A percentile compares a stretch with the other conserved stretches of the same genome.
phyloP scores from a whole-genome alignment of 2,329 filamentous ascomycete species.

The Aspergillus sp. region DNA sequence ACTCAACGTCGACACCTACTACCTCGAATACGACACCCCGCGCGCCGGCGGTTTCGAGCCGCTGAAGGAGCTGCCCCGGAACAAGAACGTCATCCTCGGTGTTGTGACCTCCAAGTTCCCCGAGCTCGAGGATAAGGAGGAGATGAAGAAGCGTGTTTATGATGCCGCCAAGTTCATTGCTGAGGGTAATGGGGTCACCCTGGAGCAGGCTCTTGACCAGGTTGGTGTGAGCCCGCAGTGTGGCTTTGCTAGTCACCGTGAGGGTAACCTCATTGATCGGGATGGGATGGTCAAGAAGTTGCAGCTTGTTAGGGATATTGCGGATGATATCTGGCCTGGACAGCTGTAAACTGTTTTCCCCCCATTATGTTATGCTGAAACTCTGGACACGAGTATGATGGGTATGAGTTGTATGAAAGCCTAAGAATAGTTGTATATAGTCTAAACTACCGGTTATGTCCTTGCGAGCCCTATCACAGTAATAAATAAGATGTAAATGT shows the following conservation, averaged over 20 bases:
- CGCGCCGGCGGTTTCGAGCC: slow-evolving; percentile 67
- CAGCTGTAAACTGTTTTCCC: slow-evolving; percentile 39
- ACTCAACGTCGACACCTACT: slow-evolving; percentile 65
- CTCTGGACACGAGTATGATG: neutral
- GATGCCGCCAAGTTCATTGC: slow-evolving; percentile 68
- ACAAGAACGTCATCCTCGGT: slow-evolving; percentile 65
- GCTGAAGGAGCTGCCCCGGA: slow-evolving; percentile 58
- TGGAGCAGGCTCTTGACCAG: slow-evolving; percentile 67
- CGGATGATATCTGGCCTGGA: slow-evolving; percentile 69
- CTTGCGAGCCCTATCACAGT: neutral
- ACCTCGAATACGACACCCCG: slow-evolving; percentile 68
- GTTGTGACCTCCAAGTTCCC: slow-evolving; percentile 64
- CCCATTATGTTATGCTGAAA: neutral
- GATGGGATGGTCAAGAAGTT: slow-evolving; percentile 75
- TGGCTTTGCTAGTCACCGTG: slow-evolving; percentile 72
- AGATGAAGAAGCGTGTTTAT: slow-evolving; percentile 60
- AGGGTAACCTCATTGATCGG: slow-evolving; percentile 66
- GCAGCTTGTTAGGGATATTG: slow-evolving; percentile 67
- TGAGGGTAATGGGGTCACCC: slow-evolving; percentile 62
- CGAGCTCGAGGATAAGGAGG: slow-evolving; percentile 62
- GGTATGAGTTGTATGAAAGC: neutral
- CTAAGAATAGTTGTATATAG: slow-evolving; percentile 5
- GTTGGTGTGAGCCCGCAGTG: slow-evolving; percentile 70
- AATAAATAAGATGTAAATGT: neutral
- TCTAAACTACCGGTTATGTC: neutral